Base-by-base conservation (phyloP, 495 filamentous ascomycete genomes). In the Tuber umbilicatum region DNA sequence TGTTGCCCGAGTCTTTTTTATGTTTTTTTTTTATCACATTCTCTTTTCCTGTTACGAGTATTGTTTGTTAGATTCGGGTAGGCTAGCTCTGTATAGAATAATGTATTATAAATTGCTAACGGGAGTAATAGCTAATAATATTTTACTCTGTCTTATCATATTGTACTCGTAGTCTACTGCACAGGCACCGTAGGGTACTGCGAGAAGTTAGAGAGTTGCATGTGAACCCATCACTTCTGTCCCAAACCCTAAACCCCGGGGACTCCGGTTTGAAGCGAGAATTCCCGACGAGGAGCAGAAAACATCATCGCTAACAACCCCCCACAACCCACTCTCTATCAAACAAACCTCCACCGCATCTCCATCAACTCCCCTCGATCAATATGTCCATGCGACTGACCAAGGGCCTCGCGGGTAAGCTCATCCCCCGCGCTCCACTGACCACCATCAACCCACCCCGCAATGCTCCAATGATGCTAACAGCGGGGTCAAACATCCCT, bases 371-470 rank as follows among this genome's bases (percentile, higher is more conserved):
- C 72, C 45, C 72, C 50, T 50, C 71, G 31, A 31, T 71, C 73
- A 73, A 68, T 68, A 82, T 82, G 81, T 82, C 81, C 80, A 82
- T 82, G 81, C 81, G 81, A 76, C 74, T 82, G 69, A 75, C 78
- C 68, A 82, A 77, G 45, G 70, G 73, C 70, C 74, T 82, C 72
- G 71, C 74, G 67, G 81, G 81, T 82, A 82, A 21, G 74, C 27
- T 72, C 35, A 37, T 41, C 47, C 9, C 73, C 21, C 23, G 68
- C 70, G 35, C 40, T 55, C 39, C 70, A 69, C 37, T 43, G 42
- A 71, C 72, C 73, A 64, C 38, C 31, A 68, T 6, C 17, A 35
- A 73, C 42, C 42, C 55, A 68, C 76, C 42, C 41, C 35, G 21
- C 17, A 55, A 42, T 60, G 21, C 31, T 45, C 39, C 19, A n/a